These are phyloP conservation scores for Hymenoscyphus infarciens DNA, from an alignment of 2,329 filamentous ascomycete species.

Conservation along the genomic window DNA sequence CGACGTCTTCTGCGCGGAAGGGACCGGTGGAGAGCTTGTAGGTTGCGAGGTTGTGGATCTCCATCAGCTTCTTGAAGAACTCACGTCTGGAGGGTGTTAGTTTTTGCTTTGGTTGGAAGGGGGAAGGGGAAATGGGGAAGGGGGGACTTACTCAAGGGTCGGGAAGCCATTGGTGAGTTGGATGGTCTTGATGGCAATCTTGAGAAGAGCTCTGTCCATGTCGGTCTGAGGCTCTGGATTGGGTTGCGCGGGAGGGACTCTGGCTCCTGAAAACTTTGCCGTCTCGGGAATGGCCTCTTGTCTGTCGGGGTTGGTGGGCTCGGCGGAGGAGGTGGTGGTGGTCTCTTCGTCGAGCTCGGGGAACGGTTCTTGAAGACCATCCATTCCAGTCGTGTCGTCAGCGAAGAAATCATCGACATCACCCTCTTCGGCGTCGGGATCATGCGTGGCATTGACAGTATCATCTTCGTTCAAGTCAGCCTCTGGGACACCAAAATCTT, in stretches of 20 bases:
- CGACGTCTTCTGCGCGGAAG: neutral
- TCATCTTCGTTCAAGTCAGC: neutral
- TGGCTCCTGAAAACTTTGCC: neutral
- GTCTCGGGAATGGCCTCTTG: neutral
- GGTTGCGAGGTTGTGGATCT: neutral
- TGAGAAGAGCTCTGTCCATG: neutral
- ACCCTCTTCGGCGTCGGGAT: neutral
- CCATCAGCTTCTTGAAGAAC: neutral
- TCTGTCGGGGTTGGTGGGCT: neutral
- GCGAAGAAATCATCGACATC: neutral
- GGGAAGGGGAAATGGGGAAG: neutral
- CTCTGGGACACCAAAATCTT: neutral
- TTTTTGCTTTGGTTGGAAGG: neutral
- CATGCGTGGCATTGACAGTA: neutral
- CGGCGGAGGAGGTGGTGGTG: neutral
- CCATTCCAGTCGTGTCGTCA: neutral
- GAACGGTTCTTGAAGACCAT: neutral
- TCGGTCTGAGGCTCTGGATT: neutral
- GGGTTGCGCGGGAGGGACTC: neutral
- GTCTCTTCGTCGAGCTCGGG: no score
- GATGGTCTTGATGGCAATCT: neutral
- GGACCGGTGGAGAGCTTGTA: neutral
- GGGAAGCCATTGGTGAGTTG: neutral
- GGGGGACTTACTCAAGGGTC: neutral
- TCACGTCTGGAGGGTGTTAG: slow-evolving; percentile 3